Base-by-base conservation (phyloP, 2,329 filamentous ascomycete genomes). In the Mycocentrospora acerina region DNA sequence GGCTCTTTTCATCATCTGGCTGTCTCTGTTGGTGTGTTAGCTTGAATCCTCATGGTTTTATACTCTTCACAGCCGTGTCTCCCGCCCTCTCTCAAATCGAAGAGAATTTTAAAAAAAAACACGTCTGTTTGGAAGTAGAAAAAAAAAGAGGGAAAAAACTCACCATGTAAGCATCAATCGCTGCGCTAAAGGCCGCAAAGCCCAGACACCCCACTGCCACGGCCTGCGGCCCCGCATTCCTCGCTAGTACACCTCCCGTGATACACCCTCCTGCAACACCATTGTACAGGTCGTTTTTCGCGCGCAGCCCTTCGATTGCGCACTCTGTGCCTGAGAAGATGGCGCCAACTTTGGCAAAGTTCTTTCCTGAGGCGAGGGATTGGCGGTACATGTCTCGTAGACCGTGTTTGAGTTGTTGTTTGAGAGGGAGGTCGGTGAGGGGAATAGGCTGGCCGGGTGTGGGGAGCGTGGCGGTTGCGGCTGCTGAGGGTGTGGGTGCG, bases 261-360 rank as follows among this genome's bases (percentile, higher is more conserved):
- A 96, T 74, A 64, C 91, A 97, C 0, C 93, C 93, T 1, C 90
- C 89, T 4, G 84, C 81, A 4, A 93, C 83, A 37, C 89, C 89
- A 72, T 98, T 98, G 48, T 75, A 81, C 19, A 97, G 69, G 67
- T 97, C 93, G 70, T 97, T 96, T 75, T 95, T 96, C 15, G 90
- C 93, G 19, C 93, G 80, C 57, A 88, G 69, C 0, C 90, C 90
- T 69, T 98, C 93, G 61, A 98, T 90, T 50, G 88, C 90, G 73
- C 93, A 98, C 72, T 98, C 93, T 36, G 93, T 95, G 27, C 91
- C 91, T 12, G 83, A 80, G 73, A 94, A 98, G 14, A 97, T 79
- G 2, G 88, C 86, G 57, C 93, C 93, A 33, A 98, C 89, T 55
- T 90, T 86, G 47, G 88, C 91, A 64, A 98, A 98, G 75, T 83